Conservation (phyloP, 176 grass and related monocot species). For the Avena sativa region DNA sequence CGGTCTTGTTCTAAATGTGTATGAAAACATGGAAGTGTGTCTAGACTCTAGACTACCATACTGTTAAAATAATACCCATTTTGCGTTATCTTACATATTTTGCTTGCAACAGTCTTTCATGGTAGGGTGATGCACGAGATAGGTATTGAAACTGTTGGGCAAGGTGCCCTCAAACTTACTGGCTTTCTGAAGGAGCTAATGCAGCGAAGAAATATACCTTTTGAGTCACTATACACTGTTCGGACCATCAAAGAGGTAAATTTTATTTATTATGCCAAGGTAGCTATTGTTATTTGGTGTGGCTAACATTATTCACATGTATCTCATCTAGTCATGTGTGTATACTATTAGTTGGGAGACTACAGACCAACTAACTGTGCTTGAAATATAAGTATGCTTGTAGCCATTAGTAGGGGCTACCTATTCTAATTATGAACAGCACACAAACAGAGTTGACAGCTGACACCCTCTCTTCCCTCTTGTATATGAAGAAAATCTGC, state of each 20-base stretch:
- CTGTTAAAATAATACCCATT: not conserved
- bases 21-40: not conserved
- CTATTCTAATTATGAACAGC: conserved; percentile 6
- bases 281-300: conserved; percentile 22
- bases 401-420: not conserved
- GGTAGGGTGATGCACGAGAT: conserved; percentile 85
- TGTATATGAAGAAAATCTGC: conserved; percentile 79
- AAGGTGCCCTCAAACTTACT: conserved; percentile 89
- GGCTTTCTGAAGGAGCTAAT: conserved; percentile 91
- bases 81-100: conserved; percentile 38
- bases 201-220: conserved; percentile 71
- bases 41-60: conserved; percentile 16
- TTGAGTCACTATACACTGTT: conserved; percentile 85
- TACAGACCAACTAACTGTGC: not conserved
- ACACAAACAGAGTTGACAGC: not conserved
- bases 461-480: conserved; percentile 39
- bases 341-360: not conserved
- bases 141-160: conserved; percentile 85
- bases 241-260: conserved; percentile 91
- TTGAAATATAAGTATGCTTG: conserved; percentile 16
- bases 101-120: conserved; percentile 66
- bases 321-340: not conserved
- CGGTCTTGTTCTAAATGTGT: not conserved
- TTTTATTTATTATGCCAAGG: conserved; percentile 9
- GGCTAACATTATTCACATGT: not conserved